phyloP scores from a whole-genome alignment of 768 basidiomycete genomes.

The Xanthoconium stramineum region DNA sequence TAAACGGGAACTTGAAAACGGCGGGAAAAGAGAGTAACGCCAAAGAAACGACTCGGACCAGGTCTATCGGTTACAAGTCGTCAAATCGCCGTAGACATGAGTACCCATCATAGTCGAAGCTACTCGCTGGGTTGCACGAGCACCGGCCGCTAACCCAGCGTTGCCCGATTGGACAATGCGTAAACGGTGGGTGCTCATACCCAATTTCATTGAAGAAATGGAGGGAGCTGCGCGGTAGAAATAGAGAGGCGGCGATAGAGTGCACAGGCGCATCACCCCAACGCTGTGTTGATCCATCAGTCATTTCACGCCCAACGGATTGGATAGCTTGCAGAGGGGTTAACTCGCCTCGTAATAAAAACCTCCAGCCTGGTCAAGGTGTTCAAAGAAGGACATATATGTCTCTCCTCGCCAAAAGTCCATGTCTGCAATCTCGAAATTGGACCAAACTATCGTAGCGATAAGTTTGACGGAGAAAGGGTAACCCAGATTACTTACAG shows the following conservation, averaged over 20 bases:
- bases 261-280: constrained; percentile 96
- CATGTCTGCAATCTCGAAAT: constrained; percentile 88
- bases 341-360: constrained; percentile 78
- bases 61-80: not conserved
- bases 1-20: not conserved
- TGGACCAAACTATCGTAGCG: constrained; percentile 71
- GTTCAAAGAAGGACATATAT: constrained; percentile 81
- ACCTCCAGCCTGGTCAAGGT: constrained; percentile 75
- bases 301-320: not conserved
- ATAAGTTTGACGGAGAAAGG: not conserved
- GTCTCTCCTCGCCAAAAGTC: constrained; percentile 83
- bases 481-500: constrained; percentile 36
- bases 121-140: constrained; percentile 20
- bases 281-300: constrained; percentile 41
- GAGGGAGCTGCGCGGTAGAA: constrained; percentile 83
- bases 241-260: constrained; percentile 87
- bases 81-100: constrained; percentile 27
- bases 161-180: constrained; percentile 21
- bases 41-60: not conserved
- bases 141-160: constrained; percentile 25
- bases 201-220: constrained; percentile 95
- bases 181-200: constrained; percentile 29
- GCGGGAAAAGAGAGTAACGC: not conserved
- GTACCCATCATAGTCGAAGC: constrained; percentile 29
- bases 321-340: not conserved